Evolutionary conservation across 257 asterid genomes (phyloP).

Genomic region (Ilex aquifolium): DNA sequence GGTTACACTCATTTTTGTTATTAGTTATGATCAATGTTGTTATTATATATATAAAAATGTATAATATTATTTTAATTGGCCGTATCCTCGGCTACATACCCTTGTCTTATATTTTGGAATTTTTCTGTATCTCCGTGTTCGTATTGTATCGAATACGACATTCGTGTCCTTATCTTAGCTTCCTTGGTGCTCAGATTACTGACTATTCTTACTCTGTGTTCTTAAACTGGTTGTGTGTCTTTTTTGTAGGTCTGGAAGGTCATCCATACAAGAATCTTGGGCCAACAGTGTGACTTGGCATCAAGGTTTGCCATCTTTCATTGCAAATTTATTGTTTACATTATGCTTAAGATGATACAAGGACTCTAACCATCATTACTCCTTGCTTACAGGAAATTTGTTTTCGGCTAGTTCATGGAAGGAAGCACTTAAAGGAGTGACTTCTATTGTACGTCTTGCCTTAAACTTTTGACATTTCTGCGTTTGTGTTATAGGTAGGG

Average conservation of each 20-base stretch:
- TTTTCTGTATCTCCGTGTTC: too few species aligned
- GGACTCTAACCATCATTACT: slow-evolving; percentile 3
- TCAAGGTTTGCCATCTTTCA: slow-evolving; percentile 53
- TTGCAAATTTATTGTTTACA: slow-evolving; percentile 11
- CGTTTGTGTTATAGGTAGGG: too few species aligned
- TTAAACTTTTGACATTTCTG: not conserved
- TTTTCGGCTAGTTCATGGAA: not conserved
- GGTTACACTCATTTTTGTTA: too few species aligned
- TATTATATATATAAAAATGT: too few species aligned
- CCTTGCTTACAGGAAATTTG: not conserved
- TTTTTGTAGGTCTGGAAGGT: slow-evolving; percentile 74
- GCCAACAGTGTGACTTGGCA: slow-evolving; percentile 73
- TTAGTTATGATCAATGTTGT: too few species aligned
- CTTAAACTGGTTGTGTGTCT: not conserved
- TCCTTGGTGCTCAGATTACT: too few species aligned
- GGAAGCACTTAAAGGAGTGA: not conserved
- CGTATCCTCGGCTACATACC: too few species aligned
- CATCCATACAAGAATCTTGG: slow-evolving; percentile 79
- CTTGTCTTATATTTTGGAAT: too few species aligned
- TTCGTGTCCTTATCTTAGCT: too few species aligned
- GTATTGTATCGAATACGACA: too few species aligned
- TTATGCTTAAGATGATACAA: not conserved
- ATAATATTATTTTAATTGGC: too few species aligned
- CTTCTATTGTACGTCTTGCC: slow-evolving; percentile 1
- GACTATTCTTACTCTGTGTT: not conserved